Percentiles rank a stretch among this genome's conserved stretches.
phyloP scores from a whole-genome alignment of 441 rosid species.

The Adansonia gregorii region DNA sequence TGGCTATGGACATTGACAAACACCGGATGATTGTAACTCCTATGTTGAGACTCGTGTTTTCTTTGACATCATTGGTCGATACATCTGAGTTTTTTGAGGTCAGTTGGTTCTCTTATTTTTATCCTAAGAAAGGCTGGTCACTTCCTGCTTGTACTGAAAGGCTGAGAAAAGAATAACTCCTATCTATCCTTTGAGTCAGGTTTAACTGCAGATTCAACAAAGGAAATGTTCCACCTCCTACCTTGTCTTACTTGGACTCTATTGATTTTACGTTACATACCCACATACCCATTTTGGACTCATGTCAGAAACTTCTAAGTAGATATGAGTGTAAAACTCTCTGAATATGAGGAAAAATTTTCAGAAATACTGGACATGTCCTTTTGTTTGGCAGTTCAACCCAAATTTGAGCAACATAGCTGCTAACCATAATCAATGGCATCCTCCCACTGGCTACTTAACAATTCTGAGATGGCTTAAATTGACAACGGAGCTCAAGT shows the following conservation, averaged over 20 bases:
- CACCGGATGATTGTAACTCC: slow-evolving; percentile 73
- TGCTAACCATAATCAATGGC: neutral
- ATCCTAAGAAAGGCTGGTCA: neutral
- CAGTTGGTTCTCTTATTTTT: slow-evolving; percentile 33
- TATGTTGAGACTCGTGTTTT: slow-evolving; percentile 76
- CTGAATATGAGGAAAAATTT: slow-evolving; percentile 12
- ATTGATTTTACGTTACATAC: neutral
- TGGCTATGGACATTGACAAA: slow-evolving; percentile 62
- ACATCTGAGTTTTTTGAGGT: slow-evolving; percentile 91
- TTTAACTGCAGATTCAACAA: slow-evolving; percentile 7
- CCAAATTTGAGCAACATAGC: neutral
- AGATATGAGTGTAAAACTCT: neutral
- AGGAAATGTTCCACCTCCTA: neutral
- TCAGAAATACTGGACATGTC: slow-evolving; percentile 2
- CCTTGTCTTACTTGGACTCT: neutral
- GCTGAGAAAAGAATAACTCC: neutral
- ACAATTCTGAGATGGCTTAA: neutral
- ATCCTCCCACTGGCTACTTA: neutral
- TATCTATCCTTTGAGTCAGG: slow-evolving; percentile 11
- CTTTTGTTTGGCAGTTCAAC: neutral
- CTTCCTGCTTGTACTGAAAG: neutral
- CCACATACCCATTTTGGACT: neutral
- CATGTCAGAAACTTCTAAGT: neutral
- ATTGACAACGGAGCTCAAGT: slow-evolving; percentile 4
- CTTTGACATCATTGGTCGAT: slow-evolving; percentile 84